Evolutionary conservation across 495 filamentous ascomycete genomes (phyloP).

Genomic region (Sabuloglossum arenarium): DNA sequence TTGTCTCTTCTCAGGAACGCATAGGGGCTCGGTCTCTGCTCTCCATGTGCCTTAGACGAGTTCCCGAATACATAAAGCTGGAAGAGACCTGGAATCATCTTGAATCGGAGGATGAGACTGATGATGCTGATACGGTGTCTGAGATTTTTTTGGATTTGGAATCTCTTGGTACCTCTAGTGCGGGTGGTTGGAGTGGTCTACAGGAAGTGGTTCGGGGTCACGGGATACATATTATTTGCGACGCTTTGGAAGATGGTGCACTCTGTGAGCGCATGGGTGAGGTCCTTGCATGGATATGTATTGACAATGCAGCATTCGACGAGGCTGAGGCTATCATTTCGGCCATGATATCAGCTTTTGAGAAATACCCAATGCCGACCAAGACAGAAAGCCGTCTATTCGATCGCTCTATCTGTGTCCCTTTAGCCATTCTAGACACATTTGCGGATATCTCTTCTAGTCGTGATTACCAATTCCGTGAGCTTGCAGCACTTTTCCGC

Average conservation of each 20-base stretch:
- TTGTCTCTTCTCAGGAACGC: neutral
- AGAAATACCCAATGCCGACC: neutral
- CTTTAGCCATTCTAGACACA: neutral
- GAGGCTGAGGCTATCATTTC: constrained; percentile 24
- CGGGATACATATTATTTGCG: constrained; percentile 35
- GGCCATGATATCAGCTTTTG: constrained; percentile 1
- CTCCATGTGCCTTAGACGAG: constrained; percentile 2
- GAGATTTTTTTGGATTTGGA: constrained; percentile 46
- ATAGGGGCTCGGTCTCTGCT: constrained; percentile 4
- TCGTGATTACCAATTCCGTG: neutral
- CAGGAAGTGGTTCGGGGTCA: constrained; percentile 44
- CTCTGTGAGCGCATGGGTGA: constrained; percentile 20
- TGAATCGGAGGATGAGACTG: neutral
- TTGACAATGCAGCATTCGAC: constrained; percentile 14
- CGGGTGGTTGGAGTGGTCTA: constrained; percentile 42
- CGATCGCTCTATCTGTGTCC: neutral
- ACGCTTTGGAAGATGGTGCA: constrained; percentile 29
- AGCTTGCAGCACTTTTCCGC: neutral
- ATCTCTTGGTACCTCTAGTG: constrained; percentile 26
- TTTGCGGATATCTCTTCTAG: neutral
- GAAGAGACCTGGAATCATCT: constrained; percentile 2
- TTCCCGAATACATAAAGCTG: constrained; percentile 1
- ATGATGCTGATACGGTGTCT: neutral
- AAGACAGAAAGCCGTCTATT: neutral
- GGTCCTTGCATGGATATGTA: constrained; percentile 22